Conservation (phyloP, 495 filamentous ascomycete species). For the Copromyces sp. region DNA sequence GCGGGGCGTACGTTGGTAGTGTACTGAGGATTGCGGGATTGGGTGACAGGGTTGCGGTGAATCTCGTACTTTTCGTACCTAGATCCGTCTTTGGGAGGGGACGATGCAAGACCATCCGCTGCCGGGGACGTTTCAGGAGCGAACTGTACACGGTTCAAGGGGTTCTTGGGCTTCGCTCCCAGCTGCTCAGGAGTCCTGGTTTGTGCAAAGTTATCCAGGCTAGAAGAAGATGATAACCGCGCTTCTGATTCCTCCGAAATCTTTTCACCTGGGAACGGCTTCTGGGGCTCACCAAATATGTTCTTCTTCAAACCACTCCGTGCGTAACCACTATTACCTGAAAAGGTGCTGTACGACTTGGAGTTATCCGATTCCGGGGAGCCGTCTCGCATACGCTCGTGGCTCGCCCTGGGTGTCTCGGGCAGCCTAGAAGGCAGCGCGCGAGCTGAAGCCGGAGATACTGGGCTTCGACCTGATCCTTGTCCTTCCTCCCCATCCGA, state of each 20-base stretch:
- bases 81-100: slow-evolving; percentile 45
- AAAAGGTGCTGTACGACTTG: slow-evolving; percentile 20
- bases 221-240: slow-evolving; percentile 10
- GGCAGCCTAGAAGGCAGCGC: slow-evolving; percentile 11
- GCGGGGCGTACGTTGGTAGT: slow-evolving; percentile 45
- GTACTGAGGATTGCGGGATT: slow-evolving; percentile 65
- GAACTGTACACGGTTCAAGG: slow-evolving; percentile 45
- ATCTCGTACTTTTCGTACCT: slow-evolving; percentile 64
- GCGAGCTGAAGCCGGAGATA: slow-evolving; percentile 21
- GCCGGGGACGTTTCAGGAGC: slow-evolving; percentile 24
- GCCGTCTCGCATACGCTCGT: slow-evolving; percentile 19
- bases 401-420: slow-evolving; percentile 19
- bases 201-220: slow-evolving; percentile 1
- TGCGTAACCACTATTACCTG: slow-evolving; percentile 18
- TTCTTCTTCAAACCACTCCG: slow-evolving; percentile 44
- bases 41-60: slow-evolving; percentile 64
- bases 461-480: slow-evolving; percentile 13
- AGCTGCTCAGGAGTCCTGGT: slow-evolving; percentile 20
- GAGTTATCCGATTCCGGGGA: slow-evolving; percentile 14
- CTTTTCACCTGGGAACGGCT: slow-evolving; percentile 60
- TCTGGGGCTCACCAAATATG: slow-evolving; percentile 46
- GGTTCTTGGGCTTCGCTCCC: slow-evolving; percentile 46
- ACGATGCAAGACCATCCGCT: slow-evolving; percentile 4
- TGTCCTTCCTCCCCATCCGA: slow-evolving; percentile 34
- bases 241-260: slow-evolving; percentile 80